Percentiles rank a stretch among this genome's conserved stretches.
Evolutionary conservation across 2,329 filamentous ascomycete genomes (phyloP).

Genomic region (Colletotrichum kahawae): DNA sequence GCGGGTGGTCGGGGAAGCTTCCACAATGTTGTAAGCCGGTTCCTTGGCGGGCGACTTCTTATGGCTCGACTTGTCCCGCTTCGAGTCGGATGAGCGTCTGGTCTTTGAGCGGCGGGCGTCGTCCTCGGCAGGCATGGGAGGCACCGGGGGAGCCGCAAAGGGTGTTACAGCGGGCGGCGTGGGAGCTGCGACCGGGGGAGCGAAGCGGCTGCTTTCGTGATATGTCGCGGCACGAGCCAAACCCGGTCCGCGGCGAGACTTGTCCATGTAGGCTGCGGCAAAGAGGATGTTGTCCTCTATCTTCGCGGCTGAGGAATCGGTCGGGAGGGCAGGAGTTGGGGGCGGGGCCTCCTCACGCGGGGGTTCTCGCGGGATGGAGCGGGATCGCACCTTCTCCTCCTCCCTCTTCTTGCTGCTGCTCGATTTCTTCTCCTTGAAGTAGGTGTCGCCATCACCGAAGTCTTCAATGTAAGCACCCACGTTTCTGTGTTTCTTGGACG

Average conservation of each 20-base stretch:
- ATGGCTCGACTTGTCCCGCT: constrained; percentile 22
- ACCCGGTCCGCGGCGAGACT: constrained; percentile 5
- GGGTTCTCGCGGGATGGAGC: constrained; percentile 6
- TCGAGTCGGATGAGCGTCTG: constrained; percentile 22
- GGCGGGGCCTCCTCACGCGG: background rate
- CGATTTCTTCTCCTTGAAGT: constrained; percentile 40
- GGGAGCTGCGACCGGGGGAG: constrained; percentile 12
- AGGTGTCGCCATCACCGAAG: constrained; percentile 31
- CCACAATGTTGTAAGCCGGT: constrained; percentile 24
- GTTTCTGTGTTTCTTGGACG: constrained; percentile 24
- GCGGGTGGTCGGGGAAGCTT: constrained; percentile 34
- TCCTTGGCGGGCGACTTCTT: constrained; percentile 23
- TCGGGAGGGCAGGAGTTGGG: background rate
- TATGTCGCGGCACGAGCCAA: constrained; percentile 10
- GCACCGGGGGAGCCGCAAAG: background rate
- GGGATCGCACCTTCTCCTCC: constrained; percentile 24
- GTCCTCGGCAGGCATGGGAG: constrained; percentile 12
- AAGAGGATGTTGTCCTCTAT: background rate
- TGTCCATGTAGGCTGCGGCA: constrained; percentile 22
- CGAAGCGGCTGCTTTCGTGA: background rate
- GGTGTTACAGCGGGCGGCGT: constrained; percentile 9
- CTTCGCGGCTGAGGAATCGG: background rate
- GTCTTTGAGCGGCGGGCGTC: constrained; percentile 22
- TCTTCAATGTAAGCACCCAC: constrained; percentile 37
- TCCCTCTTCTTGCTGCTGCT: constrained; percentile 40